Evolutionary conservation across 305 asterid species (phyloP).

Genomic region (Petunia hybrid): DNA sequence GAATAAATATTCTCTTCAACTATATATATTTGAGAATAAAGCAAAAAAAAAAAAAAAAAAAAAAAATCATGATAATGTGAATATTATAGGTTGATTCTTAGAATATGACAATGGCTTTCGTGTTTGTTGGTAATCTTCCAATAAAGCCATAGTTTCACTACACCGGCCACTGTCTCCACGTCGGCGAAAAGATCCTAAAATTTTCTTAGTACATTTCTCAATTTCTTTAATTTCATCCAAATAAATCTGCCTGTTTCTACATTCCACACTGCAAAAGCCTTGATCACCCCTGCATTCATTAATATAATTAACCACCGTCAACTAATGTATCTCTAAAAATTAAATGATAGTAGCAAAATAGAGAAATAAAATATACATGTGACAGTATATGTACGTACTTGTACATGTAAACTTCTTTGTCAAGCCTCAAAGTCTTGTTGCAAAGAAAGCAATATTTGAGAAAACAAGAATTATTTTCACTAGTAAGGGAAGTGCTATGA

Average conservation of each 20-base stretch:
- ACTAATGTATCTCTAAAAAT: background rate
- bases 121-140: background rate
- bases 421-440: slow-evolving; percentile 38
- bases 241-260: slow-evolving; percentile 48
- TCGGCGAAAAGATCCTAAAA: slow-evolving; percentile 32
- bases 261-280: slow-evolving; percentile 48
- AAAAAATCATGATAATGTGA: background rate
- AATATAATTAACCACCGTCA: background rate
- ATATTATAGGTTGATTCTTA: background rate
- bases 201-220: slow-evolving; percentile 39
- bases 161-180: slow-evolving; percentile 17
- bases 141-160: background rate
- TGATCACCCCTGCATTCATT: slow-evolving; percentile 43
- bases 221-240: slow-evolving; percentile 44
- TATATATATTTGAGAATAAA: background rate
- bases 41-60: background rate
- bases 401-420: slow-evolving; percentile 50
- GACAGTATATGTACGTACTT: slow-evolving; percentile 27
- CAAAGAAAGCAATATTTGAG: slow-evolving; percentile 46
- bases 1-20: background rate
- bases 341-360: background rate
- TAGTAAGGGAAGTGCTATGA: background rate
- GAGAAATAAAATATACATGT: no score
- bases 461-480: slow-evolving; percentile 26
- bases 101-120: slow-evolving; percentile 1